Conservation (phyloP, 371 early-diverging fungal genomes). For the Furculomyces boomerangus region DNA sequence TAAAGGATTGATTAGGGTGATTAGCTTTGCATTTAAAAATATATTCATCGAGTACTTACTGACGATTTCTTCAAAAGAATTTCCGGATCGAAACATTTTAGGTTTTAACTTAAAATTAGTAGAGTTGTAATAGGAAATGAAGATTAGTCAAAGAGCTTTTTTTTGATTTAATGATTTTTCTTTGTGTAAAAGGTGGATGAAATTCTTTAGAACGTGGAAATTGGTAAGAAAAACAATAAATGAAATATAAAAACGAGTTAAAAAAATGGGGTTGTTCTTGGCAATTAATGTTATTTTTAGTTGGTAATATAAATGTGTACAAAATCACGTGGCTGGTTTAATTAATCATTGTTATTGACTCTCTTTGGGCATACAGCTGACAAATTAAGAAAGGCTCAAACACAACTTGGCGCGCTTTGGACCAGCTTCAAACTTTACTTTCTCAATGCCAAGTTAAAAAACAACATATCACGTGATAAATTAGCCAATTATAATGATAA, state of each 20-base stretch:
- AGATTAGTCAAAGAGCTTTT: not conserved
- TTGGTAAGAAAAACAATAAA: not conserved
- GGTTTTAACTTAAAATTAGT: not conserved
- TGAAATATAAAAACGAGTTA: not conserved
- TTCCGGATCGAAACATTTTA: constrained; percentile 36
- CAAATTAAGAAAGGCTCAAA: too few relatives aligned
- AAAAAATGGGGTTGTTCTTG: too few relatives aligned
- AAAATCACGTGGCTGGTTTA: too few relatives aligned
- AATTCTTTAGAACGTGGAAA: not conserved
- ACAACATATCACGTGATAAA: too few relatives aligned
- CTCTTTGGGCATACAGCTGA: too few relatives aligned
- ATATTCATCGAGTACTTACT: constrained; percentile 21
- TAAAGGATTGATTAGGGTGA: not conserved
- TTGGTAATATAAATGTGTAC: too few relatives aligned
- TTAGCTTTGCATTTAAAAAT: not conserved
- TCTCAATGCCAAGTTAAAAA: too few relatives aligned
- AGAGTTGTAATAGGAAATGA: not conserved
- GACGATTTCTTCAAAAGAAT: constrained; percentile 41
- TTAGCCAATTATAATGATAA: too few relatives aligned
- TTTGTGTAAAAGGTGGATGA: not conserved
- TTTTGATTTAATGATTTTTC: not conserved
- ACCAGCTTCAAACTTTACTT: too few relatives aligned
- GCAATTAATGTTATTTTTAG: too few relatives aligned
- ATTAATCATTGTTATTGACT: too few relatives aligned
- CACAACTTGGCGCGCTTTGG: too few relatives aligned